phyloP scores from a whole-genome alignment of 78 protist genomes.

The Dictyostelium firmibasis region DNA sequence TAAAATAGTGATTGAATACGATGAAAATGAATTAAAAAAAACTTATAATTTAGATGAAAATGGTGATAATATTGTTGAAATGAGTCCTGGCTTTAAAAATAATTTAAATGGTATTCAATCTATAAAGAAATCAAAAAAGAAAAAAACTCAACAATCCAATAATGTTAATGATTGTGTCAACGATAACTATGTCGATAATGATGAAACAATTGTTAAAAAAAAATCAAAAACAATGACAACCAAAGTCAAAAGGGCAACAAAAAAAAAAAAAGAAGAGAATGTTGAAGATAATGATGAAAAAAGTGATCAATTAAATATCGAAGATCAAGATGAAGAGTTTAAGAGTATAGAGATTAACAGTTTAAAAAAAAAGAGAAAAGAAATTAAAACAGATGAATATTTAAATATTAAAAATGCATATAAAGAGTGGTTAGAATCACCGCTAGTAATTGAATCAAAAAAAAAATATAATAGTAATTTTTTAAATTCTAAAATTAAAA shows the following conservation, averaged over 20 bases:
- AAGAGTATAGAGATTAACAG: not conserved
- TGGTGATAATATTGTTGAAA: slow-evolving; percentile 30
- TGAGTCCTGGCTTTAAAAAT: slow-evolving; percentile 11
- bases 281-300: not conserved
- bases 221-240: not conserved
- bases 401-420: not conserved
- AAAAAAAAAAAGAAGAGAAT: not conserved
- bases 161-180: not conserved
- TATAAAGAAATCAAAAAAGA: not conserved
- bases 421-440: not conserved
- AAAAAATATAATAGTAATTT: not conserved
- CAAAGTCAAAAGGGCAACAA: not conserved
- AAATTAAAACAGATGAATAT: not conserved
- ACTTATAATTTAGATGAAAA: slow-evolving; percentile 16
- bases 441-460: not conserved
- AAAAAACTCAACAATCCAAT: not conserved
- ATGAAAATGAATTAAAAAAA: not conserved
- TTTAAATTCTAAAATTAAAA: not conserved
- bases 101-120: too few species aligned
- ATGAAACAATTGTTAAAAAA: not conserved
- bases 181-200: not conserved
- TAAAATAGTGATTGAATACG: not conserved
- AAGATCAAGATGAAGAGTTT: not conserved
- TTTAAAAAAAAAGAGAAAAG: slow-evolving; percentile 6
- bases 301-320: not conserved